Evolutionary conservation across 2,329 filamentous ascomycete genomes (phyloP).

Genomic region (Neopestalotiopsis sp.): DNA sequence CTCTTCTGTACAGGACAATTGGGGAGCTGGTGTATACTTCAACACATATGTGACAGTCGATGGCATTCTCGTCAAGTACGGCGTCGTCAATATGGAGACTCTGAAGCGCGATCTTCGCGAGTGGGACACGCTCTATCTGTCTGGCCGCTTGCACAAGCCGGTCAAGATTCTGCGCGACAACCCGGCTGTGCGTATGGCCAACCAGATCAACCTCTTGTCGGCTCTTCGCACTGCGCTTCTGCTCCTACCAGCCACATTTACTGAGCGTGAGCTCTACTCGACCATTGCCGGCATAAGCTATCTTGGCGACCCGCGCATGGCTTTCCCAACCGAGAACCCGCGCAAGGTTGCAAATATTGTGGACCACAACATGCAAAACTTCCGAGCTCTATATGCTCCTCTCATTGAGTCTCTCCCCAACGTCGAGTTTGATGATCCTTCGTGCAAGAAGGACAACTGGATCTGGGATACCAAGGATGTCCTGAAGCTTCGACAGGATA

Average conservation of each 20-base stretch:
- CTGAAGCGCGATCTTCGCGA: conserved; percentile 84
- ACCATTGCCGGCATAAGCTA: conserved; percentile 94
- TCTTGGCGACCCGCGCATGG: conserved; percentile 95
- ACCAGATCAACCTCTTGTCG: conserved; percentile 93
- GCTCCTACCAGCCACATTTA: conserved; percentile 83
- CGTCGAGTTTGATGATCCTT: conserved; percentile 74
- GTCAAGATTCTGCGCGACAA: conserved; percentile 95
- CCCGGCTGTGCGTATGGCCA: conserved; percentile 87
- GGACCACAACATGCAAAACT: conserved; percentile 86
- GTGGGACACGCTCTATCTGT: conserved; percentile 96
- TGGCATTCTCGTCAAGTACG: conserved; percentile 96
- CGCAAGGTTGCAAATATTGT: conserved; percentile 96
- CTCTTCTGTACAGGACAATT: conserved; percentile 82
- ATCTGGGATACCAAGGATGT: conserved; percentile 67
- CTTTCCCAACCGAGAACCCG: conserved; percentile 86
- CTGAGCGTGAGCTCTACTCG: conserved; percentile 85
- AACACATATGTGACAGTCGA: conserved; percentile 95
- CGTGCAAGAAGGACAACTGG: conserved; percentile 65
- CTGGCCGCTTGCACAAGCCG: conserved; percentile 93
- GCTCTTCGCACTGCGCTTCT: conserved; percentile 89
- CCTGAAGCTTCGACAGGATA: conserved; percentile 80
- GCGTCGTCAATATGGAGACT: conserved; percentile 92
- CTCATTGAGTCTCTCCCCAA: conserved; percentile 91
- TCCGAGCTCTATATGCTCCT: conserved; percentile 88
- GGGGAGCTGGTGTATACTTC: conserved; percentile 96